These are phyloP conservation scores for Arxiozyma slooffiae DNA, from an alignment of 1,139 yeast genomes.

Conservation along the genomic window DNA sequence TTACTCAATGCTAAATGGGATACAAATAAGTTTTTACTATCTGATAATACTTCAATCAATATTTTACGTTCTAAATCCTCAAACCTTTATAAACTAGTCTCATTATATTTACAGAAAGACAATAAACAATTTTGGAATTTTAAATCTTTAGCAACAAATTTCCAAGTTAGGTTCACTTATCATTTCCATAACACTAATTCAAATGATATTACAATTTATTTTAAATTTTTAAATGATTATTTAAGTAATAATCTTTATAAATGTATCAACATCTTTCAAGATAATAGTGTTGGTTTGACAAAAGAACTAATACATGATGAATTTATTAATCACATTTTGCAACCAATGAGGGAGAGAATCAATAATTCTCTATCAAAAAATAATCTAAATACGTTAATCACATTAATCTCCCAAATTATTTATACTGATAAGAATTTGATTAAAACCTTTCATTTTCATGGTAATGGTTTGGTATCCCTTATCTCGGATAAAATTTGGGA, in stretches of 20 bases:
- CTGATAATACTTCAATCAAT: conserved; percentile 13
- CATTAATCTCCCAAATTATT: conserved; percentile 27
- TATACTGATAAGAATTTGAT: conserved; percentile 26
- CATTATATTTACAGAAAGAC: conserved; percentile 31
- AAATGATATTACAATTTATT: conserved; percentile 38
- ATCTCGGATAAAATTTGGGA: conserved; percentile 32
- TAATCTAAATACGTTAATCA: conserved; percentile 18
- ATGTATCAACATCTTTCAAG: conserved; percentile 26
- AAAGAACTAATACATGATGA: conserved; percentile 25
- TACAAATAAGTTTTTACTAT: conserved; percentile 13
- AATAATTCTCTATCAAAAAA: conserved; percentile 26
- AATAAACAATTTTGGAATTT: conserved; percentile 53
- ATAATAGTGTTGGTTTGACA: conserved; percentile 18
- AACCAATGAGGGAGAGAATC: conserved; percentile 27
- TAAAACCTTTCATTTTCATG: conserved; percentile 22
- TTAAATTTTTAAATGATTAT: conserved; percentile 43
- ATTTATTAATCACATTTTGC: conserved; percentile 30
- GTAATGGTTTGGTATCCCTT: conserved; percentile 24
- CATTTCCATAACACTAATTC: conserved; percentile 49
- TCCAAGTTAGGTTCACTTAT: conserved; percentile 54
- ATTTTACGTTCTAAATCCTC: conserved; percentile 16
- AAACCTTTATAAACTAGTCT: conserved; percentile 35
- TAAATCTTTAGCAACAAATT: conserved; percentile 45
- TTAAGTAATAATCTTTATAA: conserved; percentile 27
- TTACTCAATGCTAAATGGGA: conserved; percentile 26